These are phyloP conservation scores for Microdochium paspali DNA, from an alignment of 2,329 filamentous ascomycete genomes.

Conservation along the genomic window DNA sequence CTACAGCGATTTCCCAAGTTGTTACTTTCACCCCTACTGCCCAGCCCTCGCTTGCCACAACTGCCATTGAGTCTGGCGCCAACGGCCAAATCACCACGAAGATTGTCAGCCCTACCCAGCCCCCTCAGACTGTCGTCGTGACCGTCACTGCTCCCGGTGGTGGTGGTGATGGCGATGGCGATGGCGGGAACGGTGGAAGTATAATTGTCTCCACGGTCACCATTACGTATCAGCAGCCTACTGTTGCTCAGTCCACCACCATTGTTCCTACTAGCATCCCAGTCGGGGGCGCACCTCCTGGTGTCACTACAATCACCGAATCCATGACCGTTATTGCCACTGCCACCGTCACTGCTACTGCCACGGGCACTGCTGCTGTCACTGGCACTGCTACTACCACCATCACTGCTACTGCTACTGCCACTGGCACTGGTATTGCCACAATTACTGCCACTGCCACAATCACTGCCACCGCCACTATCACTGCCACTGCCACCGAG, in stretches of 20 bases:
- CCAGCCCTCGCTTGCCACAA: constrained; percentile 1
- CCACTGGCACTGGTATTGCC: constrained; percentile 5
- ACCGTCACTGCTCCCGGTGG: constrained; percentile 11
- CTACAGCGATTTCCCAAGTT: background rate
- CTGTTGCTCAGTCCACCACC: background rate
- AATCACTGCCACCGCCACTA: constrained; percentile 4
- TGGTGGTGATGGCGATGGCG: too few species aligned
- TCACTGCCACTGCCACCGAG: constrained; percentile 6
- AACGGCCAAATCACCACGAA: background rate
- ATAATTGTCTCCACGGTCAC: constrained; percentile 2
- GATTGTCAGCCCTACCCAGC: background rate
- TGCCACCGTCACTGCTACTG: constrained; percentile 5
- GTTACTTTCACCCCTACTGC: constrained; percentile 3
- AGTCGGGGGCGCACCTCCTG: constrained; percentile 1
- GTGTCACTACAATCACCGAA: constrained; percentile 1
- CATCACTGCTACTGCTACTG: constrained; percentile 1
- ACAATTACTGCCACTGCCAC: constrained; percentile 6
- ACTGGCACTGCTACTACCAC: constrained; percentile 6
- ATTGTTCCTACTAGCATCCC: constrained; percentile 2
- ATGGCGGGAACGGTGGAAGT: constrained; percentile 2
- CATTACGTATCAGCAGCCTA: constrained; percentile 3
- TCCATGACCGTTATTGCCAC: too few species aligned
- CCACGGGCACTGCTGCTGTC: constrained; percentile 7
- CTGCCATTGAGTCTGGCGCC: background rate
- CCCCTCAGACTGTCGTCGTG: constrained; percentile 1